phyloP scores from a whole-genome alignment of 495 filamentous ascomycete genomes.

The Massariosphaeria phaeospora region DNA sequence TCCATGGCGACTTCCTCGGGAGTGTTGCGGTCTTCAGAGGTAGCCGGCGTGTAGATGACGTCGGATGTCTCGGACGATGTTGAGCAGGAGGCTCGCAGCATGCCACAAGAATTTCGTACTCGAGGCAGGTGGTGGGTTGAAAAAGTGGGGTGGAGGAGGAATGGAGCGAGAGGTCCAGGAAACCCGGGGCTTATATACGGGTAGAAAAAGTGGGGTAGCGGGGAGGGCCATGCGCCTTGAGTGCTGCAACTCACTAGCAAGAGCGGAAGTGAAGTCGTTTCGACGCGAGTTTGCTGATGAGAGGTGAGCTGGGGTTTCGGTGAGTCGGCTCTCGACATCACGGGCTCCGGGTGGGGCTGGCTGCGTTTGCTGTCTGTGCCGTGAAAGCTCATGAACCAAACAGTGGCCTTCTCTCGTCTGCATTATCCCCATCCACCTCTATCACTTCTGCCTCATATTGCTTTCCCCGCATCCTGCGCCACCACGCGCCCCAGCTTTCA shows the following conservation, averaged over 20 bases:
- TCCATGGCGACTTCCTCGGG: not conserved
- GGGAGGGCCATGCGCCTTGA: no score
- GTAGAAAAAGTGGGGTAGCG: no score
- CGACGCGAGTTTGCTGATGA: no score
- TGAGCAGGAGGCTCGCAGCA: not conserved
- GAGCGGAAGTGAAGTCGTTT: no score
- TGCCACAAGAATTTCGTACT: not conserved
- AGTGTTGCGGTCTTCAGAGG: not conserved
- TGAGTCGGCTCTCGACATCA: no score
- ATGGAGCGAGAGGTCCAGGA: no score
- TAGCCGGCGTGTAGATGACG: not conserved
- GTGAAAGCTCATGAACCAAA: not conserved
- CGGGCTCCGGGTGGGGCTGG: no score
- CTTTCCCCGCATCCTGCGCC: slow-evolving; percentile 37
- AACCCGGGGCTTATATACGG: no score
- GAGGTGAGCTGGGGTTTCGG: no score
- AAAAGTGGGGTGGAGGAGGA: not conserved
- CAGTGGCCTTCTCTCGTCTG: slow-evolving; percentile 2
- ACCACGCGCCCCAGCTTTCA: slow-evolving; percentile 28
- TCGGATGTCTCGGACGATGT: not conserved
- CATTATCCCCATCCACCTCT: slow-evolving; percentile 15
- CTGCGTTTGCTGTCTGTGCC: no score
- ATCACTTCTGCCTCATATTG: slow-evolving; percentile 30
- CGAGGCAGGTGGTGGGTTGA: not conserved
- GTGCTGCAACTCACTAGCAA: no score